Evolutionary conservation across 345 rosid genomes (phyloP).

Genomic region (Pelargonium nanum): DNA sequence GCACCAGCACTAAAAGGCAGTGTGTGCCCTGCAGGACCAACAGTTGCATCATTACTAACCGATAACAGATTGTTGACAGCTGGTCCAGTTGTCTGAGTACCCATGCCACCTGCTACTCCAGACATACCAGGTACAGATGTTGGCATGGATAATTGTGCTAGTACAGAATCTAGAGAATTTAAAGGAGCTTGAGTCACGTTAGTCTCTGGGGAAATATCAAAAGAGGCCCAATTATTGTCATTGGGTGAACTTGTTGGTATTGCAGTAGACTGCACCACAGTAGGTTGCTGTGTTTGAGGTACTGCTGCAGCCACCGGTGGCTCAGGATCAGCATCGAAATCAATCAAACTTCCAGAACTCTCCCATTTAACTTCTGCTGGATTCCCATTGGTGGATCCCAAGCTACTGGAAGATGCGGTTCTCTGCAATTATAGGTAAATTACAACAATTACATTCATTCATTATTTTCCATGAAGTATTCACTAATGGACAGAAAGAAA

Average conservation of each 20-base stretch:
- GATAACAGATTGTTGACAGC: slow-evolving; percentile 12
- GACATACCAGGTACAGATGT: slow-evolving; percentile 36
- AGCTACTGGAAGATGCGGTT: slow-evolving; percentile 52
- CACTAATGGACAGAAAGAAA: no score
- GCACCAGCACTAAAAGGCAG: slow-evolving; percentile 17
- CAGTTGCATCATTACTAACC: slow-evolving; percentile 16
- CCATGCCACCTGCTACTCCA: slow-evolving; percentile 20
- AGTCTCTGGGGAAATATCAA: slow-evolving; percentile 38
- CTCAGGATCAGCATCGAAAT: slow-evolving; percentile 79
- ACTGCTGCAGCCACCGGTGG: slow-evolving; percentile 33
- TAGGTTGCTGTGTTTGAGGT: slow-evolving; percentile 33
- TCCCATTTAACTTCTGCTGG: slow-evolving; percentile 54
- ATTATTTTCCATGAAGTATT: no score
- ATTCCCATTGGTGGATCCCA: slow-evolving; percentile 51
- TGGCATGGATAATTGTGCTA: slow-evolving; percentile 60
- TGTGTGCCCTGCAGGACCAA: slow-evolving; percentile 18
- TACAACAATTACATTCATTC: background rate
- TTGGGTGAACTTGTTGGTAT: slow-evolving; percentile 27
- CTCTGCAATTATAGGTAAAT: slow-evolving; percentile 37
- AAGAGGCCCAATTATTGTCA: slow-evolving; percentile 72
- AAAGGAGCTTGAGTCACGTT: slow-evolving; percentile 47
- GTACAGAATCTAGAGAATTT: slow-evolving; percentile 65
- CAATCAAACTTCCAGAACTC: slow-evolving; percentile 66
- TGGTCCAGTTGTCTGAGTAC: slow-evolving; percentile 13
- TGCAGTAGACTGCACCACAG: slow-evolving; percentile 27